Percentiles rank a stretch among this genome's conserved stretches.
Conservation (phyloP, 345 rosid species). For the Heritiera fomes region DNA sequence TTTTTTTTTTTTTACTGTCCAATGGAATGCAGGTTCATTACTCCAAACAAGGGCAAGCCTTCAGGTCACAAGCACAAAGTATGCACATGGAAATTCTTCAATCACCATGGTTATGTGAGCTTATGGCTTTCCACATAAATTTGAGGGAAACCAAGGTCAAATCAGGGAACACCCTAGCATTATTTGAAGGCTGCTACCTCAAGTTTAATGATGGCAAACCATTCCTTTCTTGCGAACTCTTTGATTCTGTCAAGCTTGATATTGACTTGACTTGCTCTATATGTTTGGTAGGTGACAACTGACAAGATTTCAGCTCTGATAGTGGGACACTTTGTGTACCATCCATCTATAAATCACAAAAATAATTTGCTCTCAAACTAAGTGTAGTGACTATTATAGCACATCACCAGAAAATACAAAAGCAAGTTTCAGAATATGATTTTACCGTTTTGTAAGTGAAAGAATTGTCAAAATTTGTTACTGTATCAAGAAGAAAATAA, state of each 20-base stretch:
- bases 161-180: slow-evolving; percentile 43
- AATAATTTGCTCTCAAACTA: neutral
- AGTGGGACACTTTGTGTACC: neutral
- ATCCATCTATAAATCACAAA: neutral
- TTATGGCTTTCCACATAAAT: slow-evolving; percentile 88
- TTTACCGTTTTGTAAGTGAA: neutral
- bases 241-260: slow-evolving; percentile 78
- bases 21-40: slow-evolving; percentile 62
- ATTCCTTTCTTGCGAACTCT: slow-evolving; percentile 71
- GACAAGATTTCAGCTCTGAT: neutral
- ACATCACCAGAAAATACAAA: neutral
- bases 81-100: slow-evolving; percentile 91
- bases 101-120: slow-evolving; percentile 95
- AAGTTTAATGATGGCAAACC: slow-evolving; percentile 64
- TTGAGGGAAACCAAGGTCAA: slow-evolving; percentile 55
- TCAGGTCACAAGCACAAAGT: slow-evolving; percentile 76
- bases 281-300: slow-evolving; percentile 71
- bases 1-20: neutral
- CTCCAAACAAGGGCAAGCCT: slow-evolving; percentile 93
- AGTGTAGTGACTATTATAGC: neutral
- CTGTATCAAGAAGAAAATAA: neutral
- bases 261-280: slow-evolving; percentile 88
- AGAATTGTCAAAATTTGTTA: neutral
- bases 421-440: neutral
- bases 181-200: slow-evolving; percentile 71